A percentile compares a stretch with the other conserved stretches of the same genome.
Conservation (phyloP, 164 flowering plant genomes). For the Pachysandra terminalis region DNA sequence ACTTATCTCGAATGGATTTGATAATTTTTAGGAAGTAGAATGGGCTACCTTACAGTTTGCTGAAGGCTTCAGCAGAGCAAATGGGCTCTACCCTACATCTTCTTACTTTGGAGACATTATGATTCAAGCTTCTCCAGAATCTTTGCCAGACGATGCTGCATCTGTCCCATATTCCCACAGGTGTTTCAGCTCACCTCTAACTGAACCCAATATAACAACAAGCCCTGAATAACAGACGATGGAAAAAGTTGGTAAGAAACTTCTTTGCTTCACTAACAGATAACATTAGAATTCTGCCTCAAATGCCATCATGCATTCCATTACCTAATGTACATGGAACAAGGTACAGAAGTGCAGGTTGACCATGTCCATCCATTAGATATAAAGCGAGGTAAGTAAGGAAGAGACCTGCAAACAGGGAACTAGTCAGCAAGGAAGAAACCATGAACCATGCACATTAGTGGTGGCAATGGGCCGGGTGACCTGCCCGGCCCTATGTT, state of each 20-base stretch:
- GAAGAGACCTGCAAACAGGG: slow-evolving; percentile 51
- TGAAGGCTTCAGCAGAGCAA: slow-evolving; percentile 1
- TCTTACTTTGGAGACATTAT: neutral
- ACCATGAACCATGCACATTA: neutral
- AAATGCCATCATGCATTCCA: slow-evolving; percentile 3
- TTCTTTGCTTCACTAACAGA: neutral
- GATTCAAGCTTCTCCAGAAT: slow-evolving; percentile 19
- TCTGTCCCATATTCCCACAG: slow-evolving; percentile 57
- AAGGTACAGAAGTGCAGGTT: slow-evolving; percentile 88
- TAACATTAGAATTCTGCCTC: neutral
- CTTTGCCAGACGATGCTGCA: slow-evolving; percentile 4
- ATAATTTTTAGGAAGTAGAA: neutral
- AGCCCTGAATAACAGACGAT: slow-evolving; percentile 39
- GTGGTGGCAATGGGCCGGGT: no score
- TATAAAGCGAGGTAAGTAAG: slow-evolving; percentile 66
- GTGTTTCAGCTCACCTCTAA: slow-evolving; percentile 63
- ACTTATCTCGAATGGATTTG: neutral
- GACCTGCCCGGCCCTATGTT: no score
- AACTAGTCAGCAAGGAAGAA: neutral
- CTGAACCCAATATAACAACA: slow-evolving; percentile 46
- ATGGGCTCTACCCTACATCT: neutral
- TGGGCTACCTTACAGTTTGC: neutral
- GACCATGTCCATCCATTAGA: slow-evolving; percentile 82
- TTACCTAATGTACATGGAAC: slow-evolving; percentile 92
- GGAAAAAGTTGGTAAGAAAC: neutral